These are phyloP conservation scores for Mycena filopes DNA, from an alignment of 768 basidiomycete genomes.

Conservation along the genomic window DNA sequence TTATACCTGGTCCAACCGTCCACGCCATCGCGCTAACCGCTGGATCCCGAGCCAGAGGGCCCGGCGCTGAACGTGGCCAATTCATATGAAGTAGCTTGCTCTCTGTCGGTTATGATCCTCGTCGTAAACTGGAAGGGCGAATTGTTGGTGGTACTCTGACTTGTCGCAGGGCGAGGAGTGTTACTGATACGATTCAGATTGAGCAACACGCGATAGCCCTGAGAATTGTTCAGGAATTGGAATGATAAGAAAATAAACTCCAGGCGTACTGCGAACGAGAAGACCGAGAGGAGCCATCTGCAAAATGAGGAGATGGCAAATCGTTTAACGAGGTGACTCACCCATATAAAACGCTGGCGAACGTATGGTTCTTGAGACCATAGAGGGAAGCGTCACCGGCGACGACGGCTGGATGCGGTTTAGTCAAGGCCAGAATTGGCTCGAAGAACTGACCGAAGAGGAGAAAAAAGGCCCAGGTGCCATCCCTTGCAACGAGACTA, in stretches of 20 bases:
- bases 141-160: constrained; percentile 14
- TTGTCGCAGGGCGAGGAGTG: constrained; percentile 6
- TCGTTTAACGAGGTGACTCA: constrained; percentile 4
- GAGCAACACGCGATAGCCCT: constrained; percentile 35
- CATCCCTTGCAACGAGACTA: constrained; percentile 55
- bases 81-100: neutral
- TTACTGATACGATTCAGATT: constrained; percentile 28
- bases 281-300: constrained; percentile 34
- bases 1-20: no score
- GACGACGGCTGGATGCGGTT: neutral
- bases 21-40: no score
- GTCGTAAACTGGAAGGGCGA: constrained; percentile 24
- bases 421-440: no score
- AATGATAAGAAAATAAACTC: neutral
- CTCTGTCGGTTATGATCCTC: constrained; percentile 9
- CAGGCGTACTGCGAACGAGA: constrained; percentile 32
- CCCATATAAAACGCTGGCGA: constrained; percentile 25
- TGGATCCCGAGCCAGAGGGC: no score
- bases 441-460: constrained; percentile 45
- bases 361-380: constrained; percentile 15
- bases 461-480: constrained; percentile 54
- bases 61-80: neutral
- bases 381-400: constrained; percentile 24
- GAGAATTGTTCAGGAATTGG: neutral
- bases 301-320: neutral